Percentiles rank a stretch among this genome's conserved stretches.
Evolutionary conservation across 352 stramenopile species (phyloP).

Genomic region (Globisporangium orthogonon): DNA sequence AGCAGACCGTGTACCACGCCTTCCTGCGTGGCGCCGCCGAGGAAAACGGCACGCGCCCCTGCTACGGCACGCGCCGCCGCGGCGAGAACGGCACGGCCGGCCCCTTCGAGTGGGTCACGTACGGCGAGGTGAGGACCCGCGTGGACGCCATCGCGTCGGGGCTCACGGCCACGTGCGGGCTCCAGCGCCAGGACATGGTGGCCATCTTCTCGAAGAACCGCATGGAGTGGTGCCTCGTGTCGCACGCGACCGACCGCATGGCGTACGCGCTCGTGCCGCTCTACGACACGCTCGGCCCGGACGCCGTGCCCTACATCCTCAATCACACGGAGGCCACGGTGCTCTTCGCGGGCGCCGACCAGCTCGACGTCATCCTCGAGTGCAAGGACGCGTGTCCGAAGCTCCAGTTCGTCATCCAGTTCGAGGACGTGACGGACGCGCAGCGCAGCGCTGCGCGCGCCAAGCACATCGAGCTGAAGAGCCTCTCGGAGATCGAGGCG

Average conservation of each 20-base stretch:
- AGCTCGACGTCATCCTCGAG: constrained; percentile 55
- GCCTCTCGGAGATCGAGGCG: constrained; percentile 30
- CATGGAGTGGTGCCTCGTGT: constrained; percentile 52
- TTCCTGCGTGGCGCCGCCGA: constrained; percentile 10
- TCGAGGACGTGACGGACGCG: constrained; percentile 35
- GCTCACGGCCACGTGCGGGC: constrained; percentile 19
- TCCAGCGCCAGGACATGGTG: constrained; percentile 45
- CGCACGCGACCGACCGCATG: constrained; percentile 58
- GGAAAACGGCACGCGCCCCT: constrained; percentile 18
- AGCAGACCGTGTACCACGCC: constrained; percentile 17
- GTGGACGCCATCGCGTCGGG: constrained; percentile 35
- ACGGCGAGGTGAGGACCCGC: constrained; percentile 33
- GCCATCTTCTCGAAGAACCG: constrained; percentile 71
- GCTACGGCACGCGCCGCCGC: constrained; percentile 35
- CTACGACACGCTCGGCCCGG: constrained; percentile 73
- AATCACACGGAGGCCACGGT: constrained; percentile 66
- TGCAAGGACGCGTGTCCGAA: constrained; percentile 40
- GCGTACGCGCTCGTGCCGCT: constrained; percentile 62
- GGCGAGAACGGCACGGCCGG: constrained; percentile 37
- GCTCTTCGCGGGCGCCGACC: constrained; percentile 46
- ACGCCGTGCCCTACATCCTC: constrained; percentile 61
- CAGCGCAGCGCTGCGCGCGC: constrained; percentile 16
- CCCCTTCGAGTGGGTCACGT: constrained; percentile 53
- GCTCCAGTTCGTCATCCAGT: constrained; percentile 50
- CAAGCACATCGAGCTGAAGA: constrained; percentile 35